These are phyloP conservation scores for Thalassia testudinum DNA, from an alignment of 116 monocot genomes.

Conservation along the genomic window DNA sequence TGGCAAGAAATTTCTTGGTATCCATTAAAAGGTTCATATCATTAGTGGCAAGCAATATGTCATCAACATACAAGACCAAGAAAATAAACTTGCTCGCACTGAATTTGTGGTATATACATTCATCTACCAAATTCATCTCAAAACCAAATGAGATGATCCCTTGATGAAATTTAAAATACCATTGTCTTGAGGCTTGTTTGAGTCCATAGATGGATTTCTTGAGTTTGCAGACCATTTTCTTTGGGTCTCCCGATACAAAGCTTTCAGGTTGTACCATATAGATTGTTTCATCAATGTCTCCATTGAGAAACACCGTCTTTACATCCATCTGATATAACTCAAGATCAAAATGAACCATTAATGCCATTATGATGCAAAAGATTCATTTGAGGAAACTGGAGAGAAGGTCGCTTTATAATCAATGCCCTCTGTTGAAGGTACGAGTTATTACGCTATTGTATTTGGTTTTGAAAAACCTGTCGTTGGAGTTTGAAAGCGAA, in stretches of 20 bases:
- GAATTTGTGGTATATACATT: conserved; percentile 5
- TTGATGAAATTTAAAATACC: conserved; percentile 7
- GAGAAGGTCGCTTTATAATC: conserved; percentile 7
- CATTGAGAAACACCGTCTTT: conserved; percentile 6
- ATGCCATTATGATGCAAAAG: conserved; percentile 2
- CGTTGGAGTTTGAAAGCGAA: no score
- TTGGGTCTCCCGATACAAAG: background rate
- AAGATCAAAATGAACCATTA: conserved; percentile 5
- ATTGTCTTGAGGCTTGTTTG: conserved; percentile 5
- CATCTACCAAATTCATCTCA: conserved; percentile 1
- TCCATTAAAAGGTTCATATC: conserved; percentile 3
- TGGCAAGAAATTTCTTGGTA: conserved; percentile 5
- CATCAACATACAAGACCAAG: conserved; percentile 11
- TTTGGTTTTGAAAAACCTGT: no score
- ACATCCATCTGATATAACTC: conserved; percentile 10
- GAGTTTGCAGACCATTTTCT: conserved; percentile 3
- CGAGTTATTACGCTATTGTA: no score
- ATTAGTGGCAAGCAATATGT: conserved; percentile 5
- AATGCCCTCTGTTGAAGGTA: conserved; percentile 6
- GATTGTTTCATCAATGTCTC: conserved; percentile 1
- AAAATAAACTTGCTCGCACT: conserved; percentile 7
- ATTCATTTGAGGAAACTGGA: conserved; percentile 1
- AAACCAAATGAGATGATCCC: conserved; percentile 2
- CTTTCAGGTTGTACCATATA: conserved; percentile 5
- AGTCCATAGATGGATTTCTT: conserved; percentile 8